Evolutionary conservation across 2,329 filamentous ascomycete genomes (phyloP), one percentile per base, ranked within the genome.

Genomic region (Exophiala sp.): DNA sequence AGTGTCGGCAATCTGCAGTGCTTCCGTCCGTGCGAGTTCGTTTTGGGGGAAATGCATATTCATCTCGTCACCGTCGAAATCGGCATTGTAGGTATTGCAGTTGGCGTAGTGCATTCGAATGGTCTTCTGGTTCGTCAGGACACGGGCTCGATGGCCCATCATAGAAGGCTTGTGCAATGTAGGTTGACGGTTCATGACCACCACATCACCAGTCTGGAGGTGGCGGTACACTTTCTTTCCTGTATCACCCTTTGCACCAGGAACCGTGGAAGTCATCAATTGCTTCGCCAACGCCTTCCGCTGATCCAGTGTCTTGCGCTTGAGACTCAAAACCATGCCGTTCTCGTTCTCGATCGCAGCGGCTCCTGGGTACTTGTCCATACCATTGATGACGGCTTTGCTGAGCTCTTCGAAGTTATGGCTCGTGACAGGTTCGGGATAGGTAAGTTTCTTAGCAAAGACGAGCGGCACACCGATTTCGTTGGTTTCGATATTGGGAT

Each of bases 41-140:
- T 95, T 97, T 62, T 98, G 93, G 1, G 93, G 93, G 64, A 98
- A 97, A 70, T 98, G 93, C 90, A 98, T 94, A 68, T 98, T 98
- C 93, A 98, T 98, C 69, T 98, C 93, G 66, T 98, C 93, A 68
- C 93, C 93, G 64, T 98, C 94, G 65, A 98, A 98, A 76, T 98
- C 93, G 24, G 93, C 93, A 62, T 98, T 98, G 76, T 98, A 98
- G 0, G 93, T 96, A 65, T 98, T 98, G 68, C 93, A 97, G 68
- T 98, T 98, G 62, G 93, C 91, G 70, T 98, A 98, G 73, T 98
- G 93, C 91, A 98, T 97, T 59, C 93, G 89, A 66, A 98, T 90
- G 0, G 93, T 97, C 71, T 95, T 95, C 68, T 98, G 94, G 29
- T 89, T 90, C 0, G 88, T 87, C 14, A 98, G 73, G 4, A 98